A percentile compares a stretch with the other conserved stretches of the same genome.
phyloP scores from a whole-genome alignment of 1,284 basidiomycete genomes.

The Ceratobasidium sp. region DNA sequence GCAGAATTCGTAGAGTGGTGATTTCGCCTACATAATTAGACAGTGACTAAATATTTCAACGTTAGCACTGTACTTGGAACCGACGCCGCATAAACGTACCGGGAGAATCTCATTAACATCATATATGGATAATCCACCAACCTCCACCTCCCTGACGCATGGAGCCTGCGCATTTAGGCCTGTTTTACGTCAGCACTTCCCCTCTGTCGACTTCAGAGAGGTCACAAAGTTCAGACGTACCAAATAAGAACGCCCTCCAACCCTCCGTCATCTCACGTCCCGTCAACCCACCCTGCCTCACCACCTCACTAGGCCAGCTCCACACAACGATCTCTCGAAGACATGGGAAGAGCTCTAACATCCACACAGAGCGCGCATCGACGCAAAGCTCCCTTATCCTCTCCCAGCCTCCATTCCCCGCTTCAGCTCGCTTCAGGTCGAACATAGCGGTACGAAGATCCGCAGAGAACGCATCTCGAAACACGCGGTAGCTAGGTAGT shows the following conservation, averaged over 20 bases:
- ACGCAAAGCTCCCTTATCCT: constrained; percentile 15
- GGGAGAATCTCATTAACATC: constrained; percentile 36
- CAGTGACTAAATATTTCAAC: constrained; percentile 5
- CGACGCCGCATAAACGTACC: background rate
- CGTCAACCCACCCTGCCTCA: constrained; percentile 12
- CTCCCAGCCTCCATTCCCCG: no score
- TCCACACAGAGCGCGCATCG: constrained; percentile 11
- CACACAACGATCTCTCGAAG: constrained; percentile 23
- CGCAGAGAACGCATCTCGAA: constrained; percentile 26
- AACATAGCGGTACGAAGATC: background rate
- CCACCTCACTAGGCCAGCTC: constrained; percentile 36
- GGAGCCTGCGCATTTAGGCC: constrained; percentile 28
- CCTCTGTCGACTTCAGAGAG: background rate
- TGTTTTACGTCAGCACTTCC: background rate
- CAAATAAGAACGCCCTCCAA: constrained; percentile 14
- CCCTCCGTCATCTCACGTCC: constrained; percentile 12
- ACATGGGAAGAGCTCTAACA: constrained; percentile 6
- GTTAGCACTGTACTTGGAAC: background rate
- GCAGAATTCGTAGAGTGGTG: constrained; percentile 1
- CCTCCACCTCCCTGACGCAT: constrained; percentile 18
- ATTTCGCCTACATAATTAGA: constrained; percentile 14
- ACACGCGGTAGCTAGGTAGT: constrained; percentile 29
- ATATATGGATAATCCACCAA: constrained; percentile 31
- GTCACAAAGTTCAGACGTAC: no score
- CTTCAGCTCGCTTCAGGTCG: background rate